A percentile compares a stretch with the other conserved stretches of the same genome.
Conservation (phyloP, 1,139 yeast species). For the Yamadazyma trypodendri region DNA sequence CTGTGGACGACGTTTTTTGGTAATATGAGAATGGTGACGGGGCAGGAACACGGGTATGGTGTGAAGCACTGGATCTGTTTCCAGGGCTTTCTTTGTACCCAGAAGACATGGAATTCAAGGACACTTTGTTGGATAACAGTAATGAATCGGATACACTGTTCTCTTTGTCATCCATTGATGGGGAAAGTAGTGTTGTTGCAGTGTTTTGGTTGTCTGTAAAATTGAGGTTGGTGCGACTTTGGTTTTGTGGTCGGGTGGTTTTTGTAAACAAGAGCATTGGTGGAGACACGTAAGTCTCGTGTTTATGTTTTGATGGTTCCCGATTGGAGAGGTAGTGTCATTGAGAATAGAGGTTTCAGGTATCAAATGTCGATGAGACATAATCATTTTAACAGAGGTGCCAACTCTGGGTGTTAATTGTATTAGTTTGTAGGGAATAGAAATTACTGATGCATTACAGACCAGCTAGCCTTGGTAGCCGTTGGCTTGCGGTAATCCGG, state of each 20-base stretch:
- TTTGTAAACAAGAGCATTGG: conserved; percentile 2
- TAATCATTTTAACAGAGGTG: too few relatives aligned
- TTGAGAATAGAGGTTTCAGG: too few relatives aligned
- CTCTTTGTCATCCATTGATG: conserved; percentile 9
- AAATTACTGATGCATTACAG: too few relatives aligned
- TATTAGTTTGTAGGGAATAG: too few relatives aligned
- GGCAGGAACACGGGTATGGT: conserved; percentile 1
- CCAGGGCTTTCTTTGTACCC: conserved; percentile 1
- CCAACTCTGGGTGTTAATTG: too few relatives aligned
- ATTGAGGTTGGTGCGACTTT: neutral
- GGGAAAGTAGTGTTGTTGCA: neutral
- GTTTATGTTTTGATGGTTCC: neutral
- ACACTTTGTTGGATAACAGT: conserved; percentile 10
- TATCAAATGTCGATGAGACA: too few relatives aligned
- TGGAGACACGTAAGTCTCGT: neutral
- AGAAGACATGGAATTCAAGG: conserved; percentile 7
- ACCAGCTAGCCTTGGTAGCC: too few relatives aligned
- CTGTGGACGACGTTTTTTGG: neutral
- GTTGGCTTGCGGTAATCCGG: too few relatives aligned
- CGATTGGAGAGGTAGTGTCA: neutral
- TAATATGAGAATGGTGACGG: conserved; percentile 5
- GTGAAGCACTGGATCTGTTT: neutral
- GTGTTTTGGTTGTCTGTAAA: conserved; percentile 4
- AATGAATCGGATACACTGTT: conserved; percentile 7
- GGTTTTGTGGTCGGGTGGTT: neutral